These are phyloP conservation scores for Thalassiosira profunda DNA, from an alignment of 108 stramenopile species.

Conservation along the genomic window DNA sequence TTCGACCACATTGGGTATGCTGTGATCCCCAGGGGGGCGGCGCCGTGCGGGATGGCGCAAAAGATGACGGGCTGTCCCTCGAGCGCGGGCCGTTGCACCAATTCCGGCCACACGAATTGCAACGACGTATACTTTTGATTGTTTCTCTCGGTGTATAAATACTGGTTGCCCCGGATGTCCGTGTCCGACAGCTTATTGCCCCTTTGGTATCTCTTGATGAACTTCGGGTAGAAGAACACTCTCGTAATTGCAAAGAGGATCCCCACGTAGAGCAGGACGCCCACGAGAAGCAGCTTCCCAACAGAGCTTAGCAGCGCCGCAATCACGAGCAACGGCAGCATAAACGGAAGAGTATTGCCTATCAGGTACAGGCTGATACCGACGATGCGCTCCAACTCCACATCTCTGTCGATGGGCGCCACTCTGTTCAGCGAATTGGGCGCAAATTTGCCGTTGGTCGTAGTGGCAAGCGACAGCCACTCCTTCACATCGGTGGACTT, in stretches of 20 bases:
- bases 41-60: conserved; percentile 66
- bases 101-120: conserved; percentile 59
- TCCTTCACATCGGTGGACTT: conserved; percentile 42
- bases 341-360: conserved; percentile 67
- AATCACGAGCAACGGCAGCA: conserved; percentile 37
- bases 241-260: conserved; percentile 29
- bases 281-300: conserved; percentile 18
- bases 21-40: conserved; percentile 64
- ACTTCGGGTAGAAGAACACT: conserved; percentile 41
- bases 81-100: conserved; percentile 44
- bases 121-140: conserved; percentile 55
- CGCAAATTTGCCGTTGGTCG: conserved; percentile 36
- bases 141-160: conserved; percentile 71
- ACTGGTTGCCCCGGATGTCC: conserved; percentile 58
- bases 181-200: conserved; percentile 11
- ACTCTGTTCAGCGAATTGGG: conserved; percentile 39
- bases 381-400: conserved; percentile 64
- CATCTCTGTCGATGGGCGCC: conserved; percentile 32
- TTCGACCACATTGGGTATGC: conserved; percentile 76
- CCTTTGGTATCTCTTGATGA: conserved; percentile 48
- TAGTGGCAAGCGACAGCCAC: conserved; percentile 53
- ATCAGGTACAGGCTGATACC: conserved; percentile 69
- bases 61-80: conserved; percentile 53
- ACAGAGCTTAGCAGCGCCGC: conserved; percentile 19
- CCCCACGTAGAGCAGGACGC: conserved; percentile 34